Evolutionary conservation across 345 rosid genomes (phyloP), one percentile per base, ranked within the genome.

Genomic region (Laguncularia racemosa): DNA sequence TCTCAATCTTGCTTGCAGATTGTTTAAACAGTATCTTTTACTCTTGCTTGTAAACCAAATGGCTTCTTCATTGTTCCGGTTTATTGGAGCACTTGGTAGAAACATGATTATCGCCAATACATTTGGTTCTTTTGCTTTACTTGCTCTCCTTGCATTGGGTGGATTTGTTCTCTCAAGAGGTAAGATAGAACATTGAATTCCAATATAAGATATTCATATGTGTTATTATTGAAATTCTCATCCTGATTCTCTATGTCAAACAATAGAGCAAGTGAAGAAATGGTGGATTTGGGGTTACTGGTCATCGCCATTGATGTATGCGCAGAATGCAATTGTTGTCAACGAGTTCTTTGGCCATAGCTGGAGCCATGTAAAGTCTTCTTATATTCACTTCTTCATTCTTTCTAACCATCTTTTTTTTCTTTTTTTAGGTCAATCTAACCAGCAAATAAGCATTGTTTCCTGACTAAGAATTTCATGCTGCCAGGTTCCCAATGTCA

Each of bases 221-320:
- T 1, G 14, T 44, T 7, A 5, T 11, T 14, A 20, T 21, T 53
- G 47, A 14, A 14, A 19, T 17, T 23, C 1, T n/a, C 20, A 54
- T 48, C 58, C 44, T 11, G 18, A 14, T 45, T 44, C 40, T 21
- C 26, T 58, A n/a, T 18, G 44, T 59, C 23, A 45, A 45, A 44
- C 54, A 26, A 62, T 79, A 90, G 97, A 88, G 12, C 58, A 82
- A 51, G 62, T 91, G 1, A 88, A 91, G 67, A 82, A 77, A 56
- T 88, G 96, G 97, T 85, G 96, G 97, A 76, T 78, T 26, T 88
- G 96, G 96, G 95, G 78, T 53, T 91, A 71, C 67, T 91, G 96
- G 96, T 20, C 59, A 52, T 88, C 96, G 9, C 91, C 97, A 13
- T 33, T 91, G 49, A 85, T 82, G 95, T 91, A 91, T 45, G 89